phyloP scores from a whole-genome alignment of 2,329 filamentous ascomycete species.

The Pyrenochaeta sp. region DNA sequence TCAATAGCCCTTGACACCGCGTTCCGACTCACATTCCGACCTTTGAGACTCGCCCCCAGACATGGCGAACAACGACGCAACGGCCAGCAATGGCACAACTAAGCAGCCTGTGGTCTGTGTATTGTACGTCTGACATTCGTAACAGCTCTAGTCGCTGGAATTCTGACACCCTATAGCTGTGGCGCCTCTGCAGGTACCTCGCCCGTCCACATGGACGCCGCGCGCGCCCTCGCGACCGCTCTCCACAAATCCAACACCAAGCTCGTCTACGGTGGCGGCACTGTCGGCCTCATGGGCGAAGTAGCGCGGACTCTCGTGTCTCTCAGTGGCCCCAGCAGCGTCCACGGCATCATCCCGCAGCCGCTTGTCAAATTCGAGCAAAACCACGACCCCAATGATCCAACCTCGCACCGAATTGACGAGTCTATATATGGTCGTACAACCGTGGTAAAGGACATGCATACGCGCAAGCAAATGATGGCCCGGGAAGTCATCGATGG shows the following conservation, averaged over 20 bases:
- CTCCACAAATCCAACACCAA: conserved; percentile 81
- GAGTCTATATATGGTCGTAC: conserved; percentile 78
- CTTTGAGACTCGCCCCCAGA: not conserved
- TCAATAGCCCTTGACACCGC: conserved; percentile 6
- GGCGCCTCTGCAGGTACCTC: conserved; percentile 79
- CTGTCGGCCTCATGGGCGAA: conserved; percentile 94
- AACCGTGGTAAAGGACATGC: conserved; percentile 94
- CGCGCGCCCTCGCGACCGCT: conserved; percentile 74
- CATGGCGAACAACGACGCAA: conserved; percentile 32
- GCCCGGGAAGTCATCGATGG: conserved; percentile 83
- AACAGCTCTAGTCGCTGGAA: not conserved
- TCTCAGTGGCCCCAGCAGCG: conserved; percentile 78
- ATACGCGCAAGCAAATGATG: conserved; percentile 95
- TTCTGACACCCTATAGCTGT: conserved; percentile 64
- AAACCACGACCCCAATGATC: conserved; percentile 60
- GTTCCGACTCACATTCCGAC: conserved; percentile 23
- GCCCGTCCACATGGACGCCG: conserved; percentile 78
- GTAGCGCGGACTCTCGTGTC: conserved; percentile 85
- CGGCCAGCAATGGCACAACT: conserved; percentile 17
- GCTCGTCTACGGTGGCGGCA: conserved; percentile 95
- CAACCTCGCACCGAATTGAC: conserved; percentile 60
- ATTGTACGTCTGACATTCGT: conserved; percentile 64
- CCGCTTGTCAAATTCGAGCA: conserved; percentile 83
- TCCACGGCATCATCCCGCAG: conserved; percentile 93
- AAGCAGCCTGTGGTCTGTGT: conserved; percentile 80